Base-by-base conservation (phyloP, 768 basidiomycete genomes). In the Suillus americanus region DNA sequence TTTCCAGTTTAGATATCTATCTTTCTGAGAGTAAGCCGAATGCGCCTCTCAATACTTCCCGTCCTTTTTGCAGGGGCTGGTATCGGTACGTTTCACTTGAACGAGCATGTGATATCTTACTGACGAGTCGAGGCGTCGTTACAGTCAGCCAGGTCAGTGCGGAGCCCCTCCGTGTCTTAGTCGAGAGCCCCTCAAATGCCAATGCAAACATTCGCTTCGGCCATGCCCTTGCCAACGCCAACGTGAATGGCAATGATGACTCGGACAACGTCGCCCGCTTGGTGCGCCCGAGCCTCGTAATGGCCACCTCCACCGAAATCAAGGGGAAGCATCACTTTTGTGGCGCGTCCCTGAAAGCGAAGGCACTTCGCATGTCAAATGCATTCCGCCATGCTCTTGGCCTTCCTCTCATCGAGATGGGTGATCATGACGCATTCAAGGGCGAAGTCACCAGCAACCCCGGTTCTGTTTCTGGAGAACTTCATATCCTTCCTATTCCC, bases 351-450 rank as follows among this genome's bases (percentile, higher is more conserved):
- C 67, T 85, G 72, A 79, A 77, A 66, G 73, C 81, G 70, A 88
- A 88, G 70, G 81, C 82, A 33, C 68, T 85, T 62, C 77, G 80
- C 64, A 64, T 88, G 46, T 82, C 85, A 60, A 86, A 88, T 67
- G 68, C 79, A 33, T 81, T 91, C 79, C 79, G 85, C 51, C 75
- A 84, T 64, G 81, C 81, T 2, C 74, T 91, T 43, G 88, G 88
- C 23, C 70, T 88, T 66, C 80, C 85, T 10, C 75, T 77, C 65
- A 83, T 85, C 71, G 79, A 83, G 45, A 59, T 59, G 30, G 43
- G 63, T 28, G 50, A 59, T 38, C 65, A 46, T 59, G 37, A 53
- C 41, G 30, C 65, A 38, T 66, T 67, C 56, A 56, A 65, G 16
- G 61, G 62, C 40, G 50, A 64, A 23, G 50, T 62, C 6, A 46